phyloP scores from a whole-genome alignment of 352 stramenopile species.

The Phytopythium aichiense region DNA sequence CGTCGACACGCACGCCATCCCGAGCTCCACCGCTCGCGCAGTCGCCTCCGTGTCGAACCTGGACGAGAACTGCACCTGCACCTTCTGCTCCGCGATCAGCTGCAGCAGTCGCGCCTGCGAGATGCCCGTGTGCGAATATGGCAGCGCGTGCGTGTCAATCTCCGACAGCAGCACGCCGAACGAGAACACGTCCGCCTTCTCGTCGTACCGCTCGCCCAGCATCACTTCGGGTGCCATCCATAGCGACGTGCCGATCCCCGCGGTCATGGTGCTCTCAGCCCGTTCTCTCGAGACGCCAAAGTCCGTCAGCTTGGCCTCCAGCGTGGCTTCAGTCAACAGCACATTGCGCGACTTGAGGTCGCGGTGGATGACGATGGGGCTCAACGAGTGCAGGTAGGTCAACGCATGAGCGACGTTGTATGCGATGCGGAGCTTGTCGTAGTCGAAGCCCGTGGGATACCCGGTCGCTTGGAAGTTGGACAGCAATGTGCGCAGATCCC shows the following conservation, averaged over 20 bases:
- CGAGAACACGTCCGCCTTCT: slow-evolving; percentile 44
- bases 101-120: slow-evolving; percentile 33
- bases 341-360: slow-evolving; percentile 85
- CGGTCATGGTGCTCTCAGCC: slow-evolving; percentile 30
- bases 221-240: too few species aligned
- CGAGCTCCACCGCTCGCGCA: slow-evolving; percentile 22
- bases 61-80: slow-evolving; percentile 31
- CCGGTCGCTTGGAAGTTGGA: slow-evolving; percentile 27
- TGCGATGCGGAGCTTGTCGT: slow-evolving; percentile 28
- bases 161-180: slow-evolving; percentile 45
- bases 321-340: slow-evolving; percentile 26
- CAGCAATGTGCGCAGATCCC: slow-evolving; percentile 34
- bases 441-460: slow-evolving; percentile 30
- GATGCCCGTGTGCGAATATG: slow-evolving; percentile 11
- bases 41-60: slow-evolving; percentile 6
- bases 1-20: slow-evolving; percentile 27
- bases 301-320: slow-evolving; percentile 40
- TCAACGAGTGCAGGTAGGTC: slow-evolving; percentile 70
- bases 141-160: slow-evolving; percentile 34
- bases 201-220: slow-evolving; percentile 38
- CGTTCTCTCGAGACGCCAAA: slow-evolving; percentile 36
- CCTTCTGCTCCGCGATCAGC: slow-evolving; percentile 28
- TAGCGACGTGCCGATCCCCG: too few species aligned
- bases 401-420: slow-evolving; percentile 30
- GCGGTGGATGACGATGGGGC: slow-evolving; percentile 80